These are phyloP conservation scores for Leccinum subgranulosum DNA, from an alignment of 768 basidiomycete genomes.

Conservation along the genomic window DNA sequence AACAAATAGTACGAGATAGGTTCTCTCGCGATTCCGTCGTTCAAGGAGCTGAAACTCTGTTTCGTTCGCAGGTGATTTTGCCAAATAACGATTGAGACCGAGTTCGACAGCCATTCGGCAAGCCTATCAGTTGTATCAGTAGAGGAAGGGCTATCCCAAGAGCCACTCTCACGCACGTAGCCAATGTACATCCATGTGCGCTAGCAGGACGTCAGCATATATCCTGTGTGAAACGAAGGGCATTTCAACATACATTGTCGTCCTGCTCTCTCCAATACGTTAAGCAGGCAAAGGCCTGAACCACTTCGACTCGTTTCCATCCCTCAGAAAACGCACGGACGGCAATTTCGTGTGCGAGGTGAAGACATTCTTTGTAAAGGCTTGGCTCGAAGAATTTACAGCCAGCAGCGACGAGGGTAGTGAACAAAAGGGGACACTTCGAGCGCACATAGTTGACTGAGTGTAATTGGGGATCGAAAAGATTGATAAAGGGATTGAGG, in stretches of 20 bases:
- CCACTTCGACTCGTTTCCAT: slow-evolving; percentile 82
- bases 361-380: slow-evolving; percentile 63
- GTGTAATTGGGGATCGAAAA: slow-evolving; percentile 87
- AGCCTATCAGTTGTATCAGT: slow-evolving; percentile 43
- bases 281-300: slow-evolving; percentile 85
- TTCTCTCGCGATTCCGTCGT: slow-evolving; percentile 81
- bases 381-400: slow-evolving; percentile 80
- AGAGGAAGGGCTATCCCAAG: not conserved
- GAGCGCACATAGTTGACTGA: slow-evolving; percentile 75
- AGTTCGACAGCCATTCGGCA: slow-evolving; percentile 88
- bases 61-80: slow-evolving; percentile 55
- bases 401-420: slow-evolving; percentile 78
- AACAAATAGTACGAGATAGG: slow-evolving; percentile 81
- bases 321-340: slow-evolving; percentile 73
- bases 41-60: slow-evolving; percentile 64
- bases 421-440: slow-evolving; percentile 81
- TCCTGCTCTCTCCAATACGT: slow-evolving; percentile 90
- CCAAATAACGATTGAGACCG: slow-evolving; percentile 67
- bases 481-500: slow-evolving; percentile 84
- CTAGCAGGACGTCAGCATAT: slow-evolving; percentile 35
- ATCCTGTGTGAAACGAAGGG: not conserved
- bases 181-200: slow-evolving; percentile 88
- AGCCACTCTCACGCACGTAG: slow-evolving; percentile 49
- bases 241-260: slow-evolving; percentile 57
- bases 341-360: slow-evolving; percentile 71